Evolutionary conservation across 2,329 filamentous ascomycete species (phyloP).

Genomic region (Curvularia lunata): DNA sequence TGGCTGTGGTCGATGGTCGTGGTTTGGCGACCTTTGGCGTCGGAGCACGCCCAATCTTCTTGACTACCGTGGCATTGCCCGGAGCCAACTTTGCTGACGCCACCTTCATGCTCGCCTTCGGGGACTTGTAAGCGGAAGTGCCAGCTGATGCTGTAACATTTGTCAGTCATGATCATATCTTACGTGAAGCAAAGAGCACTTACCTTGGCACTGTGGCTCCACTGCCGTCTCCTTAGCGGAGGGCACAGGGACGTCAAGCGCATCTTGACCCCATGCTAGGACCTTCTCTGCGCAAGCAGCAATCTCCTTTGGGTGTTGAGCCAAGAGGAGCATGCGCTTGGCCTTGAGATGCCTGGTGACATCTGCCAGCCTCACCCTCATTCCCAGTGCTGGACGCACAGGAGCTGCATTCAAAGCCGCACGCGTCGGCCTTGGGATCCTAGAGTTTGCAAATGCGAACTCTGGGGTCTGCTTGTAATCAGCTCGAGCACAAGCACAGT

Average conservation of each 20-base stretch:
- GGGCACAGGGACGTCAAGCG: background rate
- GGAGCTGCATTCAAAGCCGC: background rate
- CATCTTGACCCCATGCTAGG: background rate
- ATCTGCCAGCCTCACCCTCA: background rate
- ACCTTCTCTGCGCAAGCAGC: background rate
- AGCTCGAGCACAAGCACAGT: slow-evolving; percentile 1
- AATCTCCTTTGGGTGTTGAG: background rate
- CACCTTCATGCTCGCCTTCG: background rate
- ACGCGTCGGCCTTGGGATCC: slow-evolving; percentile 1
- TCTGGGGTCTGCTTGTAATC: background rate
- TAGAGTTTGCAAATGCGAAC: background rate
- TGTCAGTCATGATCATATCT: background rate
- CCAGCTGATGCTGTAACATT: background rate
- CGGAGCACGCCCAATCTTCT: background rate
- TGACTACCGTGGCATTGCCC: background rate
- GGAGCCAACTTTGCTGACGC: background rate
- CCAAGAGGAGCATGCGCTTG: background rate
- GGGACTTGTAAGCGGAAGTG: background rate
- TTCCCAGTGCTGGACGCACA: background rate
- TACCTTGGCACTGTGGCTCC: background rate
- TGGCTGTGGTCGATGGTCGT: background rate
- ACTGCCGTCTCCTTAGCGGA: background rate
- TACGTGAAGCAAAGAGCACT: background rate
- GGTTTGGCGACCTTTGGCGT: background rate
- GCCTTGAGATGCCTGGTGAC: background rate